Evolutionary conservation across 2,329 filamentous ascomycete genomes (phyloP).

Genomic region (Colletotrichum navitas): DNA sequence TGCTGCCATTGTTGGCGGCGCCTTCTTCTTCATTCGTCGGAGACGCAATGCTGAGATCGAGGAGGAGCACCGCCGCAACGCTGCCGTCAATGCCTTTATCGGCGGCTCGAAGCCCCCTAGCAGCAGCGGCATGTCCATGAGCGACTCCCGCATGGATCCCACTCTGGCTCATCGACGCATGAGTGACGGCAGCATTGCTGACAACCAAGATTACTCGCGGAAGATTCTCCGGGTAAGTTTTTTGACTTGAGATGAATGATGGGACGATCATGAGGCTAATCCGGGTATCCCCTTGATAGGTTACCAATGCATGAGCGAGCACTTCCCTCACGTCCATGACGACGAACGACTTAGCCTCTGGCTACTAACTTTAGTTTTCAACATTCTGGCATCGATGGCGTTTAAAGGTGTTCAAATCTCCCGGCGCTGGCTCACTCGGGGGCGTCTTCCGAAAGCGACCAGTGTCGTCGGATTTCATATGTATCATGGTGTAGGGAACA

Average conservation of each 20-base stretch:
- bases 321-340: slow-evolving; percentile 45
- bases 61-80: slow-evolving; percentile 86
- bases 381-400: slow-evolving; percentile 59
- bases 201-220: slow-evolving; percentile 96
- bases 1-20: slow-evolving; percentile 73
- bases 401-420: slow-evolving; percentile 46
- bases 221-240: slow-evolving; percentile 90
- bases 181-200: slow-evolving; percentile 95
- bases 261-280: slow-evolving; percentile 10
- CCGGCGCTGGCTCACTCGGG: slow-evolving; percentile 39
- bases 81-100: slow-evolving; percentile 82
- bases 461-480: slow-evolving; percentile 43
- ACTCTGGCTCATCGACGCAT: slow-evolving; percentile 85
- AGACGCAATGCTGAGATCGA: slow-evolving; percentile 83
- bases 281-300: slow-evolving; percentile 51
- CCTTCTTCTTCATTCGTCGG: slow-evolving; percentile 81
- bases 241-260: not conserved
- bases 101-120: slow-evolving; percentile 72
- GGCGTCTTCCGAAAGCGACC: slow-evolving; percentile 34
- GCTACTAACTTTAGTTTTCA: slow-evolving; percentile 50
- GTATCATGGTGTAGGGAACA: slow-evolving; percentile 53
- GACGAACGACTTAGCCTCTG: slow-evolving; percentile 52
- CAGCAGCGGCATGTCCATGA: slow-evolving; percentile 76
- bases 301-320: slow-evolving; percentile 68
- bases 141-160: slow-evolving; percentile 88